Conservation (phyloP, 2,329 filamentous ascomycete species). For the Phialophora verrucosa region DNA sequence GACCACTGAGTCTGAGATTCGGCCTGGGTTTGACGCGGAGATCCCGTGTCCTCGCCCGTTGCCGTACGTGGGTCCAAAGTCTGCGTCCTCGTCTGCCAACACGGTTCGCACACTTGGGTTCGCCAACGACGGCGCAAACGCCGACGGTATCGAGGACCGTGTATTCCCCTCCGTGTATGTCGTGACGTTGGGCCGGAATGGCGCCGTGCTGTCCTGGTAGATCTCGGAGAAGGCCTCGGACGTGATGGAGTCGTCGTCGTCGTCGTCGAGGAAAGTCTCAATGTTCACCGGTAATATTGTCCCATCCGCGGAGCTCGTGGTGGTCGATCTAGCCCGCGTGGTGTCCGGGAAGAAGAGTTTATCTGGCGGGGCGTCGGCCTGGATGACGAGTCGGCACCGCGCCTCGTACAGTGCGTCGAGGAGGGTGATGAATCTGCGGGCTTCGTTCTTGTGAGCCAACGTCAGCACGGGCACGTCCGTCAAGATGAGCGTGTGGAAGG, state of each 20-base stretch:
- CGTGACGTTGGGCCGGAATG: slow-evolving; percentile 79
- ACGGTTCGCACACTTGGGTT: slow-evolving; percentile 40
- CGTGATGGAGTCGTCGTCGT: slow-evolving; percentile 59
- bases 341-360: slow-evolving; percentile 76
- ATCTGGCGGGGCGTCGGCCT: slow-evolving; percentile 71
- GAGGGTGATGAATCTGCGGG: slow-evolving; percentile 77
- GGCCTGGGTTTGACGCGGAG: slow-evolving; percentile 15
- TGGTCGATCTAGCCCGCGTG: slow-evolving; percentile 33
- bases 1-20: too few species aligned
- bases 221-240: slow-evolving; percentile 74
- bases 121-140: slow-evolving; percentile 8
- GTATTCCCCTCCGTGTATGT: slow-evolving; percentile 58
- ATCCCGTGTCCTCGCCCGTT: slow-evolving; percentile 39
- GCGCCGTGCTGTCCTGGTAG: slow-evolving; percentile 76
- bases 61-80: slow-evolving; percentile 44
- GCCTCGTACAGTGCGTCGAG: slow-evolving; percentile 82
- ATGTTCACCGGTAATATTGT: too few species aligned
- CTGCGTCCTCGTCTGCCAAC: slow-evolving; percentile 44
- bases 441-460: slow-evolving; percentile 76
- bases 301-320: neutral
- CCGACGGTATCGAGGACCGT: slow-evolving; percentile 23
- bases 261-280: neutral
- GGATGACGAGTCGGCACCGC: slow-evolving; percentile 75
- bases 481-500: slow-evolving; percentile 77
- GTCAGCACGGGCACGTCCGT: slow-evolving; percentile 72